Conservation (phyloP, 768 basidiomycete genomes). For the Boletus fagicola region DNA sequence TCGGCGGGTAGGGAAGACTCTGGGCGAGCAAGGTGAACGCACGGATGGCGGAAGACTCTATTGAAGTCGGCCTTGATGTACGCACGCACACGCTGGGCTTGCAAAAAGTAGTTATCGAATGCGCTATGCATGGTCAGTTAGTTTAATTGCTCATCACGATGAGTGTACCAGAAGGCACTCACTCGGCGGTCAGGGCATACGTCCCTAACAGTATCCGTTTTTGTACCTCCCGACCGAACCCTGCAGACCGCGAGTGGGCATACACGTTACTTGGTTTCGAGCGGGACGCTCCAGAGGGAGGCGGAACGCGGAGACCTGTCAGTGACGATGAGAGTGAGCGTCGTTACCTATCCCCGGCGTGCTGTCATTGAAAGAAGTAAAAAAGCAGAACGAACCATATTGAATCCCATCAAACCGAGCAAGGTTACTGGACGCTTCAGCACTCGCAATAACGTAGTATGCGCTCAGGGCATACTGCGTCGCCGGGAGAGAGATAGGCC, state of each 20-base stretch:
- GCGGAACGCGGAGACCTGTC: conserved; percentile 51
- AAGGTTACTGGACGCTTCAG: conserved; percentile 91
- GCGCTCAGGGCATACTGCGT: conserved; percentile 78
- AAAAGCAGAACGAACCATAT: conserved; percentile 54
- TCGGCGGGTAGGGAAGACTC: not conserved
- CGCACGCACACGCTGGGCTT: conserved; percentile 80
- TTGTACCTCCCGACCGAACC: conserved; percentile 83
- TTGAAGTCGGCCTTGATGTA: conserved; percentile 74
- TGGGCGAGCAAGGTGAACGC: conserved; percentile 40
- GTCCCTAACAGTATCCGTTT: conserved; percentile 88
- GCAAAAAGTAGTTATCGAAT: conserved; percentile 97
- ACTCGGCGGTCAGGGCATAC: conserved; percentile 91
- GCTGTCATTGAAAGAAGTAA: not conserved
- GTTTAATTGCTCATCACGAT: not conserved
- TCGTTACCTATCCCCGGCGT: not conserved
- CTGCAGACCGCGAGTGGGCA: conserved; percentile 60
- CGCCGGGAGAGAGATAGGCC: conserved; percentile 71
- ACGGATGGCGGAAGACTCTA: conserved; percentile 58
- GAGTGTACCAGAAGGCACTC: conserved; percentile 27
- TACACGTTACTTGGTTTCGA: conserved; percentile 58
- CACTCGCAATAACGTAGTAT: conserved; percentile 94
- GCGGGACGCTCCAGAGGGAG: conserved; percentile 40
- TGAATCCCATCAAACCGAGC: conserved; percentile 87
- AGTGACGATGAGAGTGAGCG: not conserved
- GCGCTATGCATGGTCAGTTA: conserved; percentile 49